A percentile compares a stretch with the other conserved stretches of the same genome.
Evolutionary conservation across 164 flowering plant genomes (phyloP).

Genomic region (Santalum album): DNA sequence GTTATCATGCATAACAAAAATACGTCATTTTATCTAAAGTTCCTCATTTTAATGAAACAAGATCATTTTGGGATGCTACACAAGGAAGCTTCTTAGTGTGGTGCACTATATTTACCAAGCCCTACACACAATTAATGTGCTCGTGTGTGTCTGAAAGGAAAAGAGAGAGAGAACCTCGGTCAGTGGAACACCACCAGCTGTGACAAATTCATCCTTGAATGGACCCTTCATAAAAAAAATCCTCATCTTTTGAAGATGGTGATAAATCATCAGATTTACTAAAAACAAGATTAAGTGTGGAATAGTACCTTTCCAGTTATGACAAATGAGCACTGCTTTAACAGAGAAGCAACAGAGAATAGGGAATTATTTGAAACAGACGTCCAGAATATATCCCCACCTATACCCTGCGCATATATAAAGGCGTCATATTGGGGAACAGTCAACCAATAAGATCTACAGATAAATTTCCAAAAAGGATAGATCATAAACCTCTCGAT

Average conservation of each 20-base stretch:
- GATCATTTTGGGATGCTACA: too few relatives aligned
- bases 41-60: too few relatives aligned
- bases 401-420: constrained; percentile 39
- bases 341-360: constrained; percentile 36
- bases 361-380: constrained; percentile 57
- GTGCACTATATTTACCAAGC: too few relatives aligned
- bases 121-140: too few relatives aligned
- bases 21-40: too few relatives aligned
- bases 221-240: constrained; percentile 50
- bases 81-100: too few relatives aligned
- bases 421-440: not conserved
- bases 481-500: constrained; percentile 48
- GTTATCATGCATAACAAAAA: too few relatives aligned
- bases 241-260: not conserved
- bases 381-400: constrained; percentile 68
- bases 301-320: constrained; percentile 70
- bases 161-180: constrained; percentile 58
- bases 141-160: not conserved
- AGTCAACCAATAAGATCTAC: not conserved
- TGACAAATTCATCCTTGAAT: constrained; percentile 97
- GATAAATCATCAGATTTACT: not conserved
- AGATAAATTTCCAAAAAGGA: not conserved
- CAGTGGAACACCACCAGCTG: constrained; percentile 92
- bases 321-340: constrained; percentile 63
- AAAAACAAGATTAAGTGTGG: constrained; percentile 3